These are phyloP conservation scores for Bruguiera gymnorhiza DNA, from an alignment of 345 rosid species.

Conservation along the genomic window DNA sequence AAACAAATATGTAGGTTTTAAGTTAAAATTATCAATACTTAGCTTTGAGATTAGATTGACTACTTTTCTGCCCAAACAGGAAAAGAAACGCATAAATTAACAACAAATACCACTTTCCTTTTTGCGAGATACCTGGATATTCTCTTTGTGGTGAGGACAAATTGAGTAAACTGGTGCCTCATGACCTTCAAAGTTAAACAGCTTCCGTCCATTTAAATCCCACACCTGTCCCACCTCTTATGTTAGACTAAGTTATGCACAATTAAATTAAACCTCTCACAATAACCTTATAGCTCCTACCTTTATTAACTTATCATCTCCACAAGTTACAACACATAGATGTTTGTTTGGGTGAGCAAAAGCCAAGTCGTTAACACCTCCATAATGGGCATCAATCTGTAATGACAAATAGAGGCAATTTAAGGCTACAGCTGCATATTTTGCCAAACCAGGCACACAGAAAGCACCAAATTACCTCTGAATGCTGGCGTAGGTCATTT, in stretches of 20 bases:
- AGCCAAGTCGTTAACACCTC: slow-evolving; percentile 85
- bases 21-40: neutral
- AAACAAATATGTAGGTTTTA: neutral
- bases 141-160: slow-evolving; percentile 90
- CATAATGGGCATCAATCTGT: slow-evolving; percentile 83
- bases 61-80: neutral
- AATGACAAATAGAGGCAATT: slow-evolving; percentile 20
- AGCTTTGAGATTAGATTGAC: neutral
- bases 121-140: slow-evolving; percentile 58
- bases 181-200: slow-evolving; percentile 78
- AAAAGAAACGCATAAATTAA: neutral
- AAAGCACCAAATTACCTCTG: slow-evolving; percentile 44
- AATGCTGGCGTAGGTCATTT: slow-evolving; percentile 52
- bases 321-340: slow-evolving; percentile 80
- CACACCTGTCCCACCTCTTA: slow-evolving; percentile 65
- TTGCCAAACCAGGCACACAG: slow-evolving; percentile 1
- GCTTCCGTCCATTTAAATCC: slow-evolving; percentile 59
- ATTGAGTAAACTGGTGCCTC: slow-evolving; percentile 83
- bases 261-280: slow-evolving; percentile 4
- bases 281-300: slow-evolving; percentile 30
- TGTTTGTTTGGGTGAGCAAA: slow-evolving; percentile 83
- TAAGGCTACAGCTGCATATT: slow-evolving; percentile 12
- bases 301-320: slow-evolving; percentile 88
- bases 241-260: slow-evolving; percentile 21
- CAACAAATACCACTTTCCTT: slow-evolving; percentile 4